Base-by-base conservation (phyloP, 2,329 filamentous ascomycete genomes). In the Orbilia brochopaga region DNA sequence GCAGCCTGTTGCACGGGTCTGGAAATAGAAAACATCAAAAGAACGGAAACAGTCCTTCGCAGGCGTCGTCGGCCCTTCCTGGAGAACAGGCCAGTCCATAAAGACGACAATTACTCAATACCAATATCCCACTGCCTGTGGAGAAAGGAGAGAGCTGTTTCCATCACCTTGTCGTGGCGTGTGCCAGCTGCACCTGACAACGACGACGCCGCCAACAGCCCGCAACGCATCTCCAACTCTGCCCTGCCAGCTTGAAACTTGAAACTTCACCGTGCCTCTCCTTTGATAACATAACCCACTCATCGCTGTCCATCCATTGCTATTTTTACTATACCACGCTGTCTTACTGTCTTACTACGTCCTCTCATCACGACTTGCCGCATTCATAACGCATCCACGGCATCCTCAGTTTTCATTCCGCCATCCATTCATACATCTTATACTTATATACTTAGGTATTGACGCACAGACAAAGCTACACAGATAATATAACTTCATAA, bases 111-210 rank as follows among this genome's bases (percentile, higher is more conserved):
- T n/a, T n/a, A n/a, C n/a, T n/a, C n/a, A n/a, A n/a, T n/a, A n/a
- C n/a, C n/a, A n/a, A n/a, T n/a, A n/a, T n/a, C n/a, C n/a, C n/a
- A n/a, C n/a, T n/a, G n/a, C n/a, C 27, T 32, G 27, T 32, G 27
- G 27, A 32, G 27, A 32, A 32, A 32, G 27, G 27, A 32, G 27
- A 32, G 8, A 32, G 27, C 27, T 32, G 27, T 32, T 32, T 8
- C 27, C 3, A 32, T 32, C 17, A 52, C 23, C 7, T 19, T 19
- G 17, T 23, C 32, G 17, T 44, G 37, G 24, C 67, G 60, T 72
- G 67, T 72, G 67, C 64, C 60, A 53, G n/a, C 54, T 57, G 61
- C 67, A 72, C 60, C 60, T 72, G 67, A 72, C 60, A 46, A 53
- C 50, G 52, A 32, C 27, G 27, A 32, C 27, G 17, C 2, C 46